Evolutionary conservation across 2,329 filamentous ascomycete genomes (phyloP).

Genomic region (Colletotrichum sublineola): DNA sequence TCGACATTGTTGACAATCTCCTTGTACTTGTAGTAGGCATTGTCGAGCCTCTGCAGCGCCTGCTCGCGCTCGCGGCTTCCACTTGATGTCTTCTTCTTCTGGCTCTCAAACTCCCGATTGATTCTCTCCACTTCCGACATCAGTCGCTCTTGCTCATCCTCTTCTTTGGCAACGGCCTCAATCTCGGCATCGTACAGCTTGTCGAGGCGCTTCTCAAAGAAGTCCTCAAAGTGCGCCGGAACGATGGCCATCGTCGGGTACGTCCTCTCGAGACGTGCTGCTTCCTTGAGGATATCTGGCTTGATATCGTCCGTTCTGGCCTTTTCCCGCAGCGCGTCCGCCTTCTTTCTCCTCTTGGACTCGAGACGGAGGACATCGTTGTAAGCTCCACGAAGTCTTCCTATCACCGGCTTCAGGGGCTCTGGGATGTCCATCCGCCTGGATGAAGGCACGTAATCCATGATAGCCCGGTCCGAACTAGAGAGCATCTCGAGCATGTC

Average conservation of each 20-base stretch:
- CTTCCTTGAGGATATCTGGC: constrained; percentile 84
- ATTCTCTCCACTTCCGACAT: constrained; percentile 78
- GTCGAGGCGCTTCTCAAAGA: constrained; percentile 86
- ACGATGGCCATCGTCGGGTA: constrained; percentile 88
- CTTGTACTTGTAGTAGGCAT: constrained; percentile 95
- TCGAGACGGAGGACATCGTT: constrained; percentile 90
- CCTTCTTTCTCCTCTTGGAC: constrained; percentile 81
- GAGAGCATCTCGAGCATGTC: constrained; percentile 81
- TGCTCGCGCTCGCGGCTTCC: constrained; percentile 82
- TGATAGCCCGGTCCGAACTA: constrained; percentile 83
- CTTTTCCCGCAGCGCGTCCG: constrained; percentile 83
- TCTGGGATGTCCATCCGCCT: constrained; percentile 83
- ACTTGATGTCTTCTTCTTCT: constrained; percentile 74
- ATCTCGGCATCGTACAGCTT: constrained; percentile 83
- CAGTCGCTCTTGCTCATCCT: constrained; percentile 80
- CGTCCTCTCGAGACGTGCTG: constrained; percentile 85
- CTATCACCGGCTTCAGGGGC: constrained; percentile 83
- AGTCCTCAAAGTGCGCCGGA: constrained; percentile 89
- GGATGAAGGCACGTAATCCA: constrained; percentile 91
- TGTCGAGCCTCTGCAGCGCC: constrained; percentile 88
- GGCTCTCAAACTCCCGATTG: constrained; percentile 82
- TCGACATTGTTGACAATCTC: constrained; percentile 94
- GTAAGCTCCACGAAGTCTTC: constrained; percentile 80
- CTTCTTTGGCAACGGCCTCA: constrained; percentile 78
- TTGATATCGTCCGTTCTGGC: constrained; percentile 91